These are phyloP conservation scores for Herpetomonas tarakana DNA, from an alignment of 208 protist species.

Conservation along the genomic window DNA sequence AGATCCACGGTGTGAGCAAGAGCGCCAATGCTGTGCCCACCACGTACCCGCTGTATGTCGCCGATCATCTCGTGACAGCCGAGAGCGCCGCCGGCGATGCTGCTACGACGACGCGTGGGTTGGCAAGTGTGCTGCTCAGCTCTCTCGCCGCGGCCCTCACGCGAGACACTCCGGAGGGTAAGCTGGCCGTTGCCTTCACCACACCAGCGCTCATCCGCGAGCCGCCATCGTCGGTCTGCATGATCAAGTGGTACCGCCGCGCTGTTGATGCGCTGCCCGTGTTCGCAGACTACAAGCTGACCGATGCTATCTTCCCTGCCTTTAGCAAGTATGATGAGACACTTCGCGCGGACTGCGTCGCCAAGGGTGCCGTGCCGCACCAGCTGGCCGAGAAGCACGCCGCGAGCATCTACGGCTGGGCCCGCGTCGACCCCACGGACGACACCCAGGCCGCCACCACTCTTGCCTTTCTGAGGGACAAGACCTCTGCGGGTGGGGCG, in stretches of 20 bases:
- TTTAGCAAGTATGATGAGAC: slow-evolving; percentile 69
- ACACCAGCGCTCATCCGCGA: slow-evolving; percentile 31
- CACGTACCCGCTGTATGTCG: background rate
- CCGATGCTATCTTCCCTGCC: slow-evolving; percentile 63
- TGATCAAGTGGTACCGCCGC: slow-evolving; percentile 75
- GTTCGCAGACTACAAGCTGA: slow-evolving; percentile 20
- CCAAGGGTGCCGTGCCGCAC: slow-evolving; percentile 54
- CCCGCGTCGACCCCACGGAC: slow-evolving; percentile 15
- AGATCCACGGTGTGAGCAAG: background rate
- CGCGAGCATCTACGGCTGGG: slow-evolving; percentile 18
- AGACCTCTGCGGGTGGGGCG: slow-evolving; percentile 24
- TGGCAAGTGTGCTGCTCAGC: background rate
- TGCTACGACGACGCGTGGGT: background rate
- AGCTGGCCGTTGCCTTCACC: slow-evolving; percentile 42
- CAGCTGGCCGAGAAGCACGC: slow-evolving; percentile 18
- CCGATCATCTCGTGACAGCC: background rate
- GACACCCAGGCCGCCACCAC: slow-evolving; percentile 27
- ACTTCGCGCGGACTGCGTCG: slow-evolving; percentile 57
- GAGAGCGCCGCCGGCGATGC: background rate
- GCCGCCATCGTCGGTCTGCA: slow-evolving; percentile 32
- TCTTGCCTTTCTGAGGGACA: slow-evolving; percentile 32
- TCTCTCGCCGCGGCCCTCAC: background rate
- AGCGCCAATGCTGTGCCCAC: background rate
- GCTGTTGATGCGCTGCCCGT: slow-evolving; percentile 37
- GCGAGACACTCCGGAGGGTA: background rate